Evolutionary conservation across 2,329 filamentous ascomycete species (phyloP), one percentile per base, ranked within the genome.

Genomic region (Periconia digitata): DNA sequence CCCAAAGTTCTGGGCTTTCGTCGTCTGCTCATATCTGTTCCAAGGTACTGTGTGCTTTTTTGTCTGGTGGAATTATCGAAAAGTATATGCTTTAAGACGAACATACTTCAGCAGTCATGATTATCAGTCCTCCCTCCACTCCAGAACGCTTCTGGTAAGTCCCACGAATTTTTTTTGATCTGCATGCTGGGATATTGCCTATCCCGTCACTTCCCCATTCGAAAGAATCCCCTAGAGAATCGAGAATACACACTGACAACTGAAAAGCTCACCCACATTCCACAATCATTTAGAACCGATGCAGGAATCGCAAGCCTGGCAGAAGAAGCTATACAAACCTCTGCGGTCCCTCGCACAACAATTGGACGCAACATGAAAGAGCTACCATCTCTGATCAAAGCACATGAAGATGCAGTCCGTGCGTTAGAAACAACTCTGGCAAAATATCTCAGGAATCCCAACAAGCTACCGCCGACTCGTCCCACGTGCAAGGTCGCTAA

Each of bases 361-460:
- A 86, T 97, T 56, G 91, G 90, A 18, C 85, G 92, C 53, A 96
- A 96, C 61, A 90, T 96, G 53, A 95, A 92, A 68, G 85, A 92
- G 24, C 77, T 99, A 8, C 94, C 94, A 16, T 79, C 86, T 15
- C 76, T 97, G 49, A 94, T 97, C 53, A 83, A 86, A 50, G 82
- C 94, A 63, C 92, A 97, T 66, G 86, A 90, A 43, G 79, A 87
- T 53, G 79, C 85, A 0, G 92, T 99, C 18, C 84, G 88, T 41
- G 79, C 90, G 57, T 80, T 99, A 29, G 94, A 97, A 70, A 81
- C 82, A 36, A 80, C 92, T 13, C 74, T 99, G 42, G 89, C 94
- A 39, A 92, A 88, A 60, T 67, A 97, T 66, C 79, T 97, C 34
- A 91, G 86, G 67, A 86, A 95, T 50, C 92, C 94, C 0, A 80